A percentile compares a stretch with the other conserved stretches of the same genome.
Evolutionary conservation across 805 yeast species (phyloP).

Genomic region (Zygosaccharomyces kombuchaensis): DNA sequence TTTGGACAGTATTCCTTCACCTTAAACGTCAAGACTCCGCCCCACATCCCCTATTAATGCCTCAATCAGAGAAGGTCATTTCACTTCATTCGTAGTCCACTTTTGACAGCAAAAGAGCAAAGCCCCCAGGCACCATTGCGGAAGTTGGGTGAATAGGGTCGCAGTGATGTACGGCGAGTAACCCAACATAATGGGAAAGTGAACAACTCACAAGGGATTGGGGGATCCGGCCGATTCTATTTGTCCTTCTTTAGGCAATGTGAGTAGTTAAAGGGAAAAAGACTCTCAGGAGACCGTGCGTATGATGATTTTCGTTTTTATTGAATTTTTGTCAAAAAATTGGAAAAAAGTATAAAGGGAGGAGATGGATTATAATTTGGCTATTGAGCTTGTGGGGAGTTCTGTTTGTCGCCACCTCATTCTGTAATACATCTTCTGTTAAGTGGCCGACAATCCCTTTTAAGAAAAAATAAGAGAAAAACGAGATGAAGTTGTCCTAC

Average conservation of each 20-base stretch:
- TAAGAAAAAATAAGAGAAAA: background rate
- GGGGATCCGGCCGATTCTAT: slow-evolving; percentile 6
- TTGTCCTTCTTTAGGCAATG: background rate
- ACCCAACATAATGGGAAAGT: background rate
- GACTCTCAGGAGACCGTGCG: background rate
- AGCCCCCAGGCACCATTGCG: background rate
- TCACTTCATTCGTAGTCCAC: background rate
- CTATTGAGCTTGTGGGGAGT: too few relatives aligned
- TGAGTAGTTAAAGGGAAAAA: slow-evolving; percentile 1
- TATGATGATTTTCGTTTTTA: background rate
- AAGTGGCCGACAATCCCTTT: background rate
- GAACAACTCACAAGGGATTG: background rate
- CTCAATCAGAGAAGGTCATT: background rate
- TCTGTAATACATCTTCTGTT: background rate
- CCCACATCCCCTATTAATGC: background rate
- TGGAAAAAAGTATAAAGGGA: background rate
- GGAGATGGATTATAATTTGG: background rate
- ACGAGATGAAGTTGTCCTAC: slow-evolving; percentile 9
- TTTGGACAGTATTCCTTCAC: background rate
- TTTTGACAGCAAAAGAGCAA: slow-evolving; percentile 5
- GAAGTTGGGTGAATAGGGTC: background rate
- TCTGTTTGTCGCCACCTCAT: too few relatives aligned
- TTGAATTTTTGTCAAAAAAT: background rate
- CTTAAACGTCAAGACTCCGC: background rate
- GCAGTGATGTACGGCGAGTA: background rate